Base-by-base conservation (phyloP, 129 eudicot genomes). In the Escallonia herrerae region DNA sequence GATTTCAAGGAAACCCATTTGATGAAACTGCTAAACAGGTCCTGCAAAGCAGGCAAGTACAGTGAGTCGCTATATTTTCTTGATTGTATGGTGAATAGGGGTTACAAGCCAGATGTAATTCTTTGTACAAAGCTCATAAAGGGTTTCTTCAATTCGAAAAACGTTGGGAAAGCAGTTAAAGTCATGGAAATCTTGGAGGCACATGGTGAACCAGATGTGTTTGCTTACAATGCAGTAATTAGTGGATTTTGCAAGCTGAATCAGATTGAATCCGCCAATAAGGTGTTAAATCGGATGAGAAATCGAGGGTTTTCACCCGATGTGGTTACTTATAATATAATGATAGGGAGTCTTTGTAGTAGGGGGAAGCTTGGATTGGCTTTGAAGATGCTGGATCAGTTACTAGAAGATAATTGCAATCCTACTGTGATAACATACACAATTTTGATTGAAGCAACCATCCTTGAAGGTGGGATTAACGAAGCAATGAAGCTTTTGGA, bases 81-180 rank as follows among this genome's bases (percentile, higher is more conserved):
- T 49, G 90, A 90, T 41, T 55, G 73, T 48, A 73, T 82, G 91
- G 91, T 87, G 65, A 78, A 63, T 39, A 83, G 44, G 62, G 95
- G 97, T n/a, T 80, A 79, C 56, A 78, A 80, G 14, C 89, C 90
- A 14, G 93, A 87, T 67, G 84, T 82, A 0, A 73, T 84, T 56
- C 72, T 79, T 15, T 86, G 95, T 56, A 84, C 97, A 55, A 87
- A 82, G 86, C 90, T 90, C 22, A 82, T 90, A 3, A 82, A 84
- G 55, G 91, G 91, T 0, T 84, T 87, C 52, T 82, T 86, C 60
- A 68, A 43, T 63, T 48, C 73, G 2, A 84, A 69, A 49, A 73
- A 80, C n/a, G 83, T 64, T 55, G 84, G 80, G 5, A 84, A 80
- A 22, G 97, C 86, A 0, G 65, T 80, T 11, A 79, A 73, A 50